Evolutionary conservation across 2,329 filamentous ascomycete species (phyloP).

Genomic region (Curvularia sp.): DNA sequence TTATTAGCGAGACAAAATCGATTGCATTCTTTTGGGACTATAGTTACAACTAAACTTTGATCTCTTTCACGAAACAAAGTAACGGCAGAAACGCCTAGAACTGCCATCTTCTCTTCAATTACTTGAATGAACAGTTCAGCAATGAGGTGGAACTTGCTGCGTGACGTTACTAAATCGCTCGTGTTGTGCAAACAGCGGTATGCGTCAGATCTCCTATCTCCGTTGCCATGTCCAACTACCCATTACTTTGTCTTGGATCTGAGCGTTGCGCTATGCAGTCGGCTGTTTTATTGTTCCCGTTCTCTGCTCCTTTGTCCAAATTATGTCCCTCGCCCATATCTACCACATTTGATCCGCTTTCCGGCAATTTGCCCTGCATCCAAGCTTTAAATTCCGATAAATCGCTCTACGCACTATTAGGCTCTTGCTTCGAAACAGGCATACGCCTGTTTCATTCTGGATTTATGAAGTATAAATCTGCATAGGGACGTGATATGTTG

Average conservation of each 20-base stretch:
- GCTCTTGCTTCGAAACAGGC: slow-evolving; percentile 1
- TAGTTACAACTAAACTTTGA: no score
- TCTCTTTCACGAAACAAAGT: neutral
- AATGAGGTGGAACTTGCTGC: slow-evolving; percentile 2
- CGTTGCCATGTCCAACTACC: slow-evolving; percentile 1
- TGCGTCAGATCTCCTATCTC: neutral
- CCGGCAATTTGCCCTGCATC: slow-evolving; percentile 2
- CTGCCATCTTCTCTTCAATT: neutral
- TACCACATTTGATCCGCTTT: neutral
- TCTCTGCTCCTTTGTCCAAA: neutral
- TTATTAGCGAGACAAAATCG: no score
- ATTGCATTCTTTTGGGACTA: no score
- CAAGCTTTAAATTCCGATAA: neutral
- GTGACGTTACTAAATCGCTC: neutral
- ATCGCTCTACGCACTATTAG: slow-evolving; percentile 2
- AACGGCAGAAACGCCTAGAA: slow-evolving; percentile 1
- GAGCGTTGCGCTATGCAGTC: neutral
- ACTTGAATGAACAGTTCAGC: neutral
- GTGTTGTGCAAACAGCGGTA: neutral
- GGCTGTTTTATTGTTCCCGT: neutral
- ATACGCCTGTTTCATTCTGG: neutral
- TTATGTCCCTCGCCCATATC: neutral
- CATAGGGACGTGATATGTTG: slow-evolving; percentile 1
- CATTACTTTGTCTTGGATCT: slow-evolving; percentile 1
- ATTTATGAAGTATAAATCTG: neutral